Base-by-base conservation (phyloP, 805 yeast genomes). In the Tetrapisispora pingtungensis region DNA sequence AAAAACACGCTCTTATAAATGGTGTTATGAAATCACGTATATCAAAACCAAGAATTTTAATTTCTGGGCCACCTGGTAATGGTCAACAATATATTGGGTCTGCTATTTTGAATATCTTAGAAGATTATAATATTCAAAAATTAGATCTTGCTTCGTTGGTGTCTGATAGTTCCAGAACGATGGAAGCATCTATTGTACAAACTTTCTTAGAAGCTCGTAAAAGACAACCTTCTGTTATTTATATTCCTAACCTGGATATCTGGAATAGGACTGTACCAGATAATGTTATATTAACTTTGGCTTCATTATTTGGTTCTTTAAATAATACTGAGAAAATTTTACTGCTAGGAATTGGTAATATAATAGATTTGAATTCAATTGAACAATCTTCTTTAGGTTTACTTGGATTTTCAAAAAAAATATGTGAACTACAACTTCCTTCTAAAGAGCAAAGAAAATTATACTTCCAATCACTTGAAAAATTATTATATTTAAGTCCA, bases 61-160 rank as follows among this genome's bases (percentile, higher is more conserved):
- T 93, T 2, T 65, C 78, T 36, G 97, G 97, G 5, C 67, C 69
- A 1, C 66, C 70, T 13, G 97, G 97, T 0, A 76, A 76, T 61
- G 99, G 97, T 1, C 96, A 89, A 56, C 83, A 78, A 50, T 88
- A 90, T 59, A 59, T 93, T 8, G 82, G 88, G 3, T 72, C 88
- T 2, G 96, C 97, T 0, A 69, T 89, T 10, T 67, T 90, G 42
- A 83, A 87, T 55, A 73, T 78, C 51, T 67, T 93, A 42, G 98
- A 93, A 64, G 95, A 96, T 0, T 86, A 81, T 55, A 90, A 87
- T 56, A 80, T 87, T 13, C 97, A 93, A 59, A 76, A 84, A 1
- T 69, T 93, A 35, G 98, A 93, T 58, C 67, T 93, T 46, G 84
- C 88, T 1, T 72, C 81, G 7, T 59, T 93, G 44, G 78, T 80